Conservation (phyloP, 2,329 filamentous ascomycete genomes). For the Trichoderma atroviride region DNA sequence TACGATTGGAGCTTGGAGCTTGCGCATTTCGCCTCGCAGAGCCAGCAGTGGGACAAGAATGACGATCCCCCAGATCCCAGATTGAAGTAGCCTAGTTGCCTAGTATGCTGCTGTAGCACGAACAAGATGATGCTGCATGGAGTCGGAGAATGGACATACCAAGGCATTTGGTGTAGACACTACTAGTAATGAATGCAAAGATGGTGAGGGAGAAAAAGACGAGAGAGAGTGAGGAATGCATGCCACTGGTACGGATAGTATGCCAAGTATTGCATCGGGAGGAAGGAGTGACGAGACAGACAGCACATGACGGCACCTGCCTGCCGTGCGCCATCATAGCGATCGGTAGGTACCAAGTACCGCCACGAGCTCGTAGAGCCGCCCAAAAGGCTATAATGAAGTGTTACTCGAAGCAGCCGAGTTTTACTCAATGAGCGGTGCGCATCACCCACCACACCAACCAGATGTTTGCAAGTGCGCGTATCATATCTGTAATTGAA, state of each 20-base stretch:
- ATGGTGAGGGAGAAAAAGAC: not conserved
- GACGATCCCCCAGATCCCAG: slow-evolving; percentile 12
- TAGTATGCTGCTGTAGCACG: not conserved
- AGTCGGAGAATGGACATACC: not conserved
- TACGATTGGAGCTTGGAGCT: not conserved
- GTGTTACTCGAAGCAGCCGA: not conserved
- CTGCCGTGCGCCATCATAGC: not conserved
- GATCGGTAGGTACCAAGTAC: not conserved
- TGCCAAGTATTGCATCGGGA: not conserved
- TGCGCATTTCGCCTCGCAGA: not conserved
- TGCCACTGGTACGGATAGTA: not conserved
- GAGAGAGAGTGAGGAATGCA: not conserved
- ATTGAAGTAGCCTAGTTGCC: not conserved
- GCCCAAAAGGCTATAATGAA: not conserved
- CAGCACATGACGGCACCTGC: not conserved
- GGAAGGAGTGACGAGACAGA: not conserved
- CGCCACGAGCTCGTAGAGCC: not conserved
- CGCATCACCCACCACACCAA: not conserved
- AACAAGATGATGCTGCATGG: not conserved
- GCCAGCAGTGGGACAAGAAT: not conserved
- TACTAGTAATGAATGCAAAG: not conserved
- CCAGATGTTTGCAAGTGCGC: too few species aligned
- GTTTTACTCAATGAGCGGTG: not conserved
- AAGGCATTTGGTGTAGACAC: not conserved
- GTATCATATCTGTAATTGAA: not conserved